Percentiles rank a stretch among this genome's conserved stretches.
Conservation (phyloP, 2,329 filamentous ascomycete genomes). For the Nemania sp. region DNA sequence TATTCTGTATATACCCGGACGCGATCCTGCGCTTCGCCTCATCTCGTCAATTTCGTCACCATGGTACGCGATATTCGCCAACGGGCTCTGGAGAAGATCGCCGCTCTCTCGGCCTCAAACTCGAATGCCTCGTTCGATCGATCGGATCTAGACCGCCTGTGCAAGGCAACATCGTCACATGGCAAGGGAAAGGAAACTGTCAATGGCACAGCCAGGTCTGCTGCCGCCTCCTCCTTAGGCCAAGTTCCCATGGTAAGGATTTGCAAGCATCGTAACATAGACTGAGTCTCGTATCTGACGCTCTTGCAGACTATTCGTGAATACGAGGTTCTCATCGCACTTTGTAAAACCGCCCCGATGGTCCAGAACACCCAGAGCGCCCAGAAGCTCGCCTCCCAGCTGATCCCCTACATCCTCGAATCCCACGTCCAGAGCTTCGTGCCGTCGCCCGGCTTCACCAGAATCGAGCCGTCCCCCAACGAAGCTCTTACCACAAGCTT, state of each 20-base stretch:
- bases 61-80: conserved; percentile 64
- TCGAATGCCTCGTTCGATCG: conserved; percentile 60
- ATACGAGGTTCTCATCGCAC: conserved; percentile 85
- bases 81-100: conserved; percentile 68
- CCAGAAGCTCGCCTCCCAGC: conserved; percentile 75
- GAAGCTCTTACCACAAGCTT: conserved; percentile 81
- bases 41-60: conserved; percentile 8
- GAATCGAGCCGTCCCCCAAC: conserved; percentile 85
- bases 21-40: background rate
- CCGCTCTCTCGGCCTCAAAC: conserved; percentile 62
- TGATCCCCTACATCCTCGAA: conserved; percentile 84
- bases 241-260: conserved; percentile 64
- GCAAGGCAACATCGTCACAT: conserved; percentile 58
- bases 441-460: conserved; percentile 79
- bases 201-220: conserved; percentile 54
- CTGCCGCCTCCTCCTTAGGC: conserved; percentile 49
- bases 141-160: conserved; percentile 67
- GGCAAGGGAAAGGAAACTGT: conserved; percentile 48
- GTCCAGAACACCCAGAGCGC: conserved; percentile 74
- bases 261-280: conserved; percentile 1
- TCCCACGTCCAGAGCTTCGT: conserved; percentile 78
- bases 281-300: conserved; percentile 26
- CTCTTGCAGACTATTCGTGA: conserved; percentile 75
- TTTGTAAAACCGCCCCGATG: conserved; percentile 86
- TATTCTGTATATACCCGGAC: background rate